Percentiles rank a stretch among this genome's conserved stretches.
These are phyloP conservation scores for Mycena kentingensis DNA, from an alignment of 768 basidiomycete species.

Conservation along the genomic window DNA sequence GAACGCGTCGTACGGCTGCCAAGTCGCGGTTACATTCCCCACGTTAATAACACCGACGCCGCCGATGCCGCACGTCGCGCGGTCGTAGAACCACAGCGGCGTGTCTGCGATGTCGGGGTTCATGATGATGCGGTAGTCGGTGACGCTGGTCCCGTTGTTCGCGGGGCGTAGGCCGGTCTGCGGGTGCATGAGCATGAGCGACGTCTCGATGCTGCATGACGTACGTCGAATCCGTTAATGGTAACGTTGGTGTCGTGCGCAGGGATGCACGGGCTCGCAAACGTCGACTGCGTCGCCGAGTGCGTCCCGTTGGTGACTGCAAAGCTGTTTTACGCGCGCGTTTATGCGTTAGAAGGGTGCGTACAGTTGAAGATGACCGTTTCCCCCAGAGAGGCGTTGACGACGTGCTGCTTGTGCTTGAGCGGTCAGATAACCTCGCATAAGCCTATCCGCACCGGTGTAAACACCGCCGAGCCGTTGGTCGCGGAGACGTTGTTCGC, in stretches of 20 bases:
- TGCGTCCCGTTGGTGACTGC: slow-evolving; percentile 55
- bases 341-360: slow-evolving; percentile 10
- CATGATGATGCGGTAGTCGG: slow-evolving; percentile 49
- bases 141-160: slow-evolving; percentile 47
- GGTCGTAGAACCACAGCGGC: slow-evolving; percentile 66
- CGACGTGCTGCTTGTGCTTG: slow-evolving; percentile 25
- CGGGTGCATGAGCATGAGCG: too few relatives aligned
- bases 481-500: slow-evolving; percentile 18
- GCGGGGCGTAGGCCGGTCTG: slow-evolving; percentile 53
- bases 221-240: slow-evolving; percentile 63
- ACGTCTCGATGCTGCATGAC: too few relatives aligned
- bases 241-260: slow-evolving; percentile 47
- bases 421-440: too few relatives aligned
- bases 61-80: slow-evolving; percentile 53
- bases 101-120: slow-evolving; percentile 38
- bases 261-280: slow-evolving; percentile 55
- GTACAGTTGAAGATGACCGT: slow-evolving; percentile 59
- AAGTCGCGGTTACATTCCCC: slow-evolving; percentile 42
- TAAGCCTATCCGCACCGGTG: slow-evolving; percentile 8
- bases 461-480: slow-evolving; percentile 17
- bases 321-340: neutral
- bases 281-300: slow-evolving; percentile 59
- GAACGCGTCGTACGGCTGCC: slow-evolving; percentile 35
- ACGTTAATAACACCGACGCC: slow-evolving; percentile 65
- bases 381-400: slow-evolving; percentile 50